Evolutionary conservation across 306 rosid genomes (phyloP).

Genomic region (Fragaria iinumae): DNA sequence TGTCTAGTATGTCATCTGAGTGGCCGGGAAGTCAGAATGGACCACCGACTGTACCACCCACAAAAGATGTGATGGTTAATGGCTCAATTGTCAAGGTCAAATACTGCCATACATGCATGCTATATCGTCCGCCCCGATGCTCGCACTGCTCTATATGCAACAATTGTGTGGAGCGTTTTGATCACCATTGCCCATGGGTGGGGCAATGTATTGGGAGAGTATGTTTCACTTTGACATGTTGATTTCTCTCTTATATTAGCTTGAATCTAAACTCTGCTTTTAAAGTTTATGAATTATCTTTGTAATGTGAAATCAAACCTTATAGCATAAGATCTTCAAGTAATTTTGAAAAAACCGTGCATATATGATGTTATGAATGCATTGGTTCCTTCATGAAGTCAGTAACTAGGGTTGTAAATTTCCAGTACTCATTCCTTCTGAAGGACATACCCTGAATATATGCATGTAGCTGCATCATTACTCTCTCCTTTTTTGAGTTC

Average conservation of each 20-base stretch:
- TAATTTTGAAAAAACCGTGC: background rate
- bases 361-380: background rate
- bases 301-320: background rate
- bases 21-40: slow-evolving; percentile 37
- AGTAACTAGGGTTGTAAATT: background rate
- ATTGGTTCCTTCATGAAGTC: background rate
- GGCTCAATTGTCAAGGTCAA: slow-evolving; percentile 53
- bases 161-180: slow-evolving; percentile 78
- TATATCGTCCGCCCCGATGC: slow-evolving; percentile 76
- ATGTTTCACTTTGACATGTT: slow-evolving; percentile 9
- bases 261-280: background rate
- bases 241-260: background rate
- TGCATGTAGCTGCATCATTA: background rate
- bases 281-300: background rate
- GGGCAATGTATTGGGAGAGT: slow-evolving; percentile 89
- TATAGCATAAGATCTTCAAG: background rate
- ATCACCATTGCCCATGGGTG: slow-evolving; percentile 95
- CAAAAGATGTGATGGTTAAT: slow-evolving; percentile 56
- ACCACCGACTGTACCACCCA: slow-evolving; percentile 39
- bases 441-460: background rate
- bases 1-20: slow-evolving; percentile 36
- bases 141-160: slow-evolving; percentile 81
- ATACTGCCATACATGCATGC: slow-evolving; percentile 72
- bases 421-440: background rate
- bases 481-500: slow-evolving; percentile 6